Evolutionary conservation across 129 eudicot genomes (phyloP).

Genomic region (Artemisia tridentata): DNA sequence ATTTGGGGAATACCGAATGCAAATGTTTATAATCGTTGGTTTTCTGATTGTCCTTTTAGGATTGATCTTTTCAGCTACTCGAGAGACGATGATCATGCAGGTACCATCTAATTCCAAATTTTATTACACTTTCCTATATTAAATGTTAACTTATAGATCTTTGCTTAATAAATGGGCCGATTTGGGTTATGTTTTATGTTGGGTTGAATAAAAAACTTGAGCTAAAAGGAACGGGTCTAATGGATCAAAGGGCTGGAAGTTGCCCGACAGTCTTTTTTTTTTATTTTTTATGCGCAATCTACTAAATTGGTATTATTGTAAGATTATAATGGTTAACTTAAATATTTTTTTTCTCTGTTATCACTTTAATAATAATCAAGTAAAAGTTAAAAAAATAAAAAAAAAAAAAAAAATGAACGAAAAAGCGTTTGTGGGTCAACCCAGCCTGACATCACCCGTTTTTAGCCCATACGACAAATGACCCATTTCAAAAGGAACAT

Average conservation of each 20-base stretch:
- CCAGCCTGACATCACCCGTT: neutral
- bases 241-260: neutral
- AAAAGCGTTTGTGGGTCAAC: neutral
- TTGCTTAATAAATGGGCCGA: neutral
- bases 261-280: neutral
- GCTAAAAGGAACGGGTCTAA: neutral
- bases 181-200: neutral
- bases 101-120: constrained; percentile 18
- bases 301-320: neutral
- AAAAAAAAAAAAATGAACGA: neutral
- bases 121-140: neutral
- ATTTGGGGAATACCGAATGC: constrained; percentile 81
- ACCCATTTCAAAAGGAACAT: neutral
- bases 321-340: neutral
- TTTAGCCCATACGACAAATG: neutral
- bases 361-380: neutral
- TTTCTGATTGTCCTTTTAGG: constrained; percentile 77
- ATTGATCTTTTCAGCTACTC: constrained; percentile 60
- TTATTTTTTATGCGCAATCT: neutral
- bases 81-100: constrained; percentile 40
- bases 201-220: neutral
- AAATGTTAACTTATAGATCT: neutral
- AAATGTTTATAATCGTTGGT: constrained; percentile 64
- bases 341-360: neutral
- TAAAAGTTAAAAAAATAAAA: neutral